A percentile compares a stretch with the other conserved stretches of the same genome.
Evolutionary conservation across 345 rosid genomes (phyloP).

Genomic region (Aegle marmelos): DNA sequence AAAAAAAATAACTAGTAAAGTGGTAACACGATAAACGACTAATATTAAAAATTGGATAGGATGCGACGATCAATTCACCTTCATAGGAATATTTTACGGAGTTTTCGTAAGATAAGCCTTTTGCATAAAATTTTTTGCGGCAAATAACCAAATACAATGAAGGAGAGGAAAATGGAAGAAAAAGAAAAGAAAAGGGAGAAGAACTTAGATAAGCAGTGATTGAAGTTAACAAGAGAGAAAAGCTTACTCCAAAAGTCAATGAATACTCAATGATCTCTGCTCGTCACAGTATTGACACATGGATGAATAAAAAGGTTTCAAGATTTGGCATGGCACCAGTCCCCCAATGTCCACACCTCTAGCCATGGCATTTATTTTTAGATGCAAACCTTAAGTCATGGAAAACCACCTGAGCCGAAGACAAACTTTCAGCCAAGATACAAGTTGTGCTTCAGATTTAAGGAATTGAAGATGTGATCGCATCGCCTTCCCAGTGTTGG

Average conservation of each 20-base stretch:
- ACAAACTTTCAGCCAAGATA: not conserved
- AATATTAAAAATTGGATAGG: too few relatives aligned
- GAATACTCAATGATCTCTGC: not conserved
- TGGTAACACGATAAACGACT: too few relatives aligned
- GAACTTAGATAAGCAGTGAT: not conserved
- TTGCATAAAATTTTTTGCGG: too few relatives aligned
- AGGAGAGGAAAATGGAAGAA: fast-evolving
- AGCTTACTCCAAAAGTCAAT: not conserved
- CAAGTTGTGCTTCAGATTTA: not conserved
- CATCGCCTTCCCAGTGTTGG: not conserved
- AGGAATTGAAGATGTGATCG: not conserved
- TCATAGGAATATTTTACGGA: too few relatives aligned
- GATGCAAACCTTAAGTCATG: not conserved
- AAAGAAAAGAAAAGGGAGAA: fast-evolving
- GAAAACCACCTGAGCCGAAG: not conserved
- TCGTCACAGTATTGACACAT: not conserved
- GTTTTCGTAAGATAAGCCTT: too few relatives aligned
- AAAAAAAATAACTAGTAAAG: too few relatives aligned
- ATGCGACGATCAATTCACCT: too few relatives aligned
- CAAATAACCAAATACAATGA: too few relatives aligned
- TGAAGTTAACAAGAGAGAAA: not conserved
- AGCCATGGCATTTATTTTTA: not conserved
- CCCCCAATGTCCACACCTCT: not conserved
- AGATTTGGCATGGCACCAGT: not conserved
- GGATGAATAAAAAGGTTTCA: not conserved